Evolutionary conservation across 768 basidiomycete species (phyloP).

Genomic region (Epithele typhae): DNA sequence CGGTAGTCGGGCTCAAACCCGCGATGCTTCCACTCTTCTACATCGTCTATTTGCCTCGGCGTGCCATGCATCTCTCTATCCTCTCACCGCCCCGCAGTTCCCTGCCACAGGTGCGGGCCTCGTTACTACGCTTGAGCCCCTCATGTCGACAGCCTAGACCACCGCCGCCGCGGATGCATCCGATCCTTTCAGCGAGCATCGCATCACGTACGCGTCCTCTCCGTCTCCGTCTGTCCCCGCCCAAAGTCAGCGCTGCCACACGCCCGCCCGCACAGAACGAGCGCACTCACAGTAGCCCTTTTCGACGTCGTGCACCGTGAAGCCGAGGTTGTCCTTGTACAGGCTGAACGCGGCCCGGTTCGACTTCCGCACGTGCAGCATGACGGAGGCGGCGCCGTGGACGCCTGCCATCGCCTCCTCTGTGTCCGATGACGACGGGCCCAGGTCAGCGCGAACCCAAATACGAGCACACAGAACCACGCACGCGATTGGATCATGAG

Average conservation of each 20-base stretch:
- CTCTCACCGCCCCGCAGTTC: no score
- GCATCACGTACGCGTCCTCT: constrained; percentile 93
- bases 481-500: constrained; percentile 85
- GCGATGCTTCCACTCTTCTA: no score
- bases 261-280: constrained; percentile 12
- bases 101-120: no score
- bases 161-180: no score
- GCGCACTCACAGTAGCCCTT: constrained; percentile 74
- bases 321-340: constrained; percentile 83
- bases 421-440: no score
- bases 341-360: constrained; percentile 85
- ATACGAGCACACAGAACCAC: constrained; percentile 23
- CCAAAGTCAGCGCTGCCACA: neutral
- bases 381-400: constrained; percentile 75
- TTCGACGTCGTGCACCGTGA: constrained; percentile 75
- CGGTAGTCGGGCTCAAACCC: no score
- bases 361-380: constrained; percentile 84
- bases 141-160: no score
- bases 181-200: constrained; percentile 51
- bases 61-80: no score
- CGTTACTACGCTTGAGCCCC: no score
- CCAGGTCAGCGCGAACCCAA: no score
- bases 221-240: constrained; percentile 75
- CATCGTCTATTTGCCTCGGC: no score
- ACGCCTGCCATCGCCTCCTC: constrained; percentile 84